A percentile compares a stretch with the other conserved stretches of the same genome.
phyloP scores from a whole-genome alignment of 2,329 filamentous ascomycete species.

The Aaosphaeria arxii region DNA sequence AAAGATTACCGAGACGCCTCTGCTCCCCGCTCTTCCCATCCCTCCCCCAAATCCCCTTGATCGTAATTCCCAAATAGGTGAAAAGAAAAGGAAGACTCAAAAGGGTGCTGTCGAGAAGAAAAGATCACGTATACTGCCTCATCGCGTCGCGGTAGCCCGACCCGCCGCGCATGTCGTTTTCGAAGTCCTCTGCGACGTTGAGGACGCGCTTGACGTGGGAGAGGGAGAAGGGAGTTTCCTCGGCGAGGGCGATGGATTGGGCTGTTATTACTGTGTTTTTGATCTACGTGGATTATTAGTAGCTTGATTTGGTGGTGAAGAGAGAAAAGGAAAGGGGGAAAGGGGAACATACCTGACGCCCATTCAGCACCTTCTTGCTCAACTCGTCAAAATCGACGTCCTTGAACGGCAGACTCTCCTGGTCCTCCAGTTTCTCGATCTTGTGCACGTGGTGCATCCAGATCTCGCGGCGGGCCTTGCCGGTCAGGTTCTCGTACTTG shows the following conservation, averaged over 20 bases:
- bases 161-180: constrained; percentile 78
- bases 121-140: constrained; percentile 63
- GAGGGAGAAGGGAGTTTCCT: constrained; percentile 70
- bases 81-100: no score
- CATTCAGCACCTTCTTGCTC: constrained; percentile 66
- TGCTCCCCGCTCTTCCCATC: no score
- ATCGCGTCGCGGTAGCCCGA: constrained; percentile 79
- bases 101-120: no score
- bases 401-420: constrained; percentile 52
- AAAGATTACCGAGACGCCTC: no score
- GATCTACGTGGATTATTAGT: constrained; percentile 54
- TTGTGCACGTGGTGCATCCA: constrained; percentile 82
- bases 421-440: constrained; percentile 50
- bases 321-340: background rate
- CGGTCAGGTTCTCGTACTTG: constrained; percentile 71
- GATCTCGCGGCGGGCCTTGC: constrained; percentile 71
- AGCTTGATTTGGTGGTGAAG: background rate
- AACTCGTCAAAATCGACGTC: constrained; percentile 67
- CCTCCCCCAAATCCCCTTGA: no score
- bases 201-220: constrained; percentile 76
- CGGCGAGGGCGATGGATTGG: constrained; percentile 77
- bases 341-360: constrained; percentile 54
- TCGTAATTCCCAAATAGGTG: no score
- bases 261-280: constrained; percentile 85
- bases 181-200: constrained; percentile 80